Conservation (phyloP, 805 yeast genomes). For the Wickerhamomyces xylosicus region DNA sequence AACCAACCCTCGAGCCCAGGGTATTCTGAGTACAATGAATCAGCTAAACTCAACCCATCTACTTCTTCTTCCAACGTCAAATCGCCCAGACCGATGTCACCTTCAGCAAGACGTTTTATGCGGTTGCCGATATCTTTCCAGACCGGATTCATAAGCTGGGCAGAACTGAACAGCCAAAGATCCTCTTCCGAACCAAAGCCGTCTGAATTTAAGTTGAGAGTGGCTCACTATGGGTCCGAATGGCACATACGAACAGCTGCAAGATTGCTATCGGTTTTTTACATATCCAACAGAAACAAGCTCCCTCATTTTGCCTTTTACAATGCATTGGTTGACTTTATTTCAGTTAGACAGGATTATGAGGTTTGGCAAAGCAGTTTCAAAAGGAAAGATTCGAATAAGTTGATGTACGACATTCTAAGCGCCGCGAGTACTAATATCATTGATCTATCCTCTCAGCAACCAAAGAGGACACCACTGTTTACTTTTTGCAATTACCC, state of each 20-base stretch:
- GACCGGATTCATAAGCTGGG: conserved; percentile 1
- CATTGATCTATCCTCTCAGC: not conserved
- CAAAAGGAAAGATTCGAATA: conserved; percentile 9
- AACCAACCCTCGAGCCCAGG: conserved; percentile 4
- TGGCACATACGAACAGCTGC: conserved; percentile 76
- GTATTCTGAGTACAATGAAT: conserved; percentile 5
- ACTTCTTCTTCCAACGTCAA: not conserved
- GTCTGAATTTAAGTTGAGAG: conserved; percentile 25
- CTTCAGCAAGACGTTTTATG: not conserved
- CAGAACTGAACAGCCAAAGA: conserved; percentile 1
- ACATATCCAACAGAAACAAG: conserved; percentile 37
- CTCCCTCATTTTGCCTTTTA: conserved; percentile 36
- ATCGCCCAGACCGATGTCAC: not conserved
- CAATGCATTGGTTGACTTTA: conserved; percentile 72
- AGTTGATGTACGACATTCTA: conserved; percentile 8
- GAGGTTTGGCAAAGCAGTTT: conserved; percentile 62
- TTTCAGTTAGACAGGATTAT: conserved; percentile 70
- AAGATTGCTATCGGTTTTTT: conserved; percentile 42
- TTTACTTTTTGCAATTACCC: conserved; percentile 78
- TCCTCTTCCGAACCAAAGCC: conserved; percentile 1
- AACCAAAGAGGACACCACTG: conserved; percentile 10
- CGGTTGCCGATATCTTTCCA: conserved; percentile 1
- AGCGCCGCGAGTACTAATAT: conserved; percentile 7
- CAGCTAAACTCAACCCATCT: conserved; percentile 5
- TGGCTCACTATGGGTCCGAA: conserved; percentile 61